Evolutionary conservation across 1,139 yeast genomes (phyloP), one percentile per base, ranked within the genome.

Genomic region (Kodamaea arcana): DNA sequence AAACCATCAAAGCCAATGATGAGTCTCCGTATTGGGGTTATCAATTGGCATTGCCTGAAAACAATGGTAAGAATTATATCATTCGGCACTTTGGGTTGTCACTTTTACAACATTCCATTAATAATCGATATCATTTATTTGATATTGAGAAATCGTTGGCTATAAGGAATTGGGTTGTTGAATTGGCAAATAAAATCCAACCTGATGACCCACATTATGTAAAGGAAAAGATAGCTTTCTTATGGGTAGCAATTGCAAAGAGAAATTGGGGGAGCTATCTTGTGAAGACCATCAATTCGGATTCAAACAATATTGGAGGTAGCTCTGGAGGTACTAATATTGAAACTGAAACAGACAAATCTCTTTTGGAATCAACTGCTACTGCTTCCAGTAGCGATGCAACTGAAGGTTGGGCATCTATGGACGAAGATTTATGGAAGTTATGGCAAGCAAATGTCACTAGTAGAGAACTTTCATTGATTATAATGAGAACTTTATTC

Each of bases 21-120:
- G 94, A 88, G 53, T 83, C 95, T 27, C 97, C 97, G 0, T 77
- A 67, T 42, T 88, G 95, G 92, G 98, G 98, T 2, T 90, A 82
- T 60, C 90, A 84, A 53, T 69, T 92, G 41, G 92, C 95, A 1
- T 56, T 75, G 24, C 70, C 71, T 7, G 75, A 75, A 30, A 80
- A 80, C 43, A 75, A 77, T 48, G 75, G 78, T 32, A 70, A 75
- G 37, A 75, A 79, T 48, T 76, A 74, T 45, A 80, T 85, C 24
- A 88, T 90, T 14, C 78, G 97, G 42, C 97, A 94, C 56, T 94
- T 79, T 56, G 99, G 98, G 0, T 67, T 92, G 34, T 81, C 92
- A 15, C 62, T 94, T 40, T 62, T 92, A 28, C 88, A 87, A 46
- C 69, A 80, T 48, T 78, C 95, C 15, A 80, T 90, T 40, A 72